phyloP scores from a whole-genome alignment of 2,329 filamentous ascomycete genomes.

The Alternaria panax region DNA sequence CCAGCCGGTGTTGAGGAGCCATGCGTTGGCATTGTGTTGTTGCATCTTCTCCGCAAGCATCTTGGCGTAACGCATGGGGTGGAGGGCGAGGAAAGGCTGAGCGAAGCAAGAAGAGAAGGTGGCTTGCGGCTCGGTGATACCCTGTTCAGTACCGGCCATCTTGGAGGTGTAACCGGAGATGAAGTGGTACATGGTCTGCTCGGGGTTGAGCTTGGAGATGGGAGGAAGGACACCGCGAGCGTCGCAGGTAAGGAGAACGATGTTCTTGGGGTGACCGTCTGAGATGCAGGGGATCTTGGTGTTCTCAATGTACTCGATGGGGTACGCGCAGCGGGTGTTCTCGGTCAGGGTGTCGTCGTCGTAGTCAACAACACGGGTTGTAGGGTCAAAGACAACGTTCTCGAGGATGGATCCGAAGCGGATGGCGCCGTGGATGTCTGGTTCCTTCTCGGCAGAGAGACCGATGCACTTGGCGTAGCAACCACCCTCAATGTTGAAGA shows the following conservation, averaged over 20 bases:
- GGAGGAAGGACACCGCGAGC: slow-evolving; percentile 96
- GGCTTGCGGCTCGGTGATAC: slow-evolving; percentile 94
- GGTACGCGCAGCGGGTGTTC: slow-evolving; percentile 98
- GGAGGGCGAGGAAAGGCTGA: slow-evolving; percentile 96
- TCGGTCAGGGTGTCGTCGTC: slow-evolving; percentile 94
- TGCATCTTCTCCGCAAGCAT: slow-evolving; percentile 99
- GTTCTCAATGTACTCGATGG: slow-evolving; percentile 98
- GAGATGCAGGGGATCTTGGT: slow-evolving; percentile 98
- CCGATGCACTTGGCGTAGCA: slow-evolving; percentile 99
- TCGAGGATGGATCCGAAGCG: slow-evolving; percentile 96
- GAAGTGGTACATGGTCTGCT: slow-evolving; percentile 99
- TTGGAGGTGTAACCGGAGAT: slow-evolving; percentile 99
- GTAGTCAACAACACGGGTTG: slow-evolving; percentile 90
- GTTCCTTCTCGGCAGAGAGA: slow-evolving; percentile 97
- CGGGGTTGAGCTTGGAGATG: slow-evolving; percentile 93
- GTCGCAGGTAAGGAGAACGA: slow-evolving; percentile 97
- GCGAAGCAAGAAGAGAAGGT: slow-evolving; percentile 99
- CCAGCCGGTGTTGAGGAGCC: slow-evolving; percentile 98
- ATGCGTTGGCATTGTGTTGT: slow-evolving; percentile 92
- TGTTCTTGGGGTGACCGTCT: slow-evolving; percentile 89
- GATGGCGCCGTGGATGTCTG: slow-evolving; percentile 96
- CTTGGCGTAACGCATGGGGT: slow-evolving; percentile 98
- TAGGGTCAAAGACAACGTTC: slow-evolving; percentile 97
- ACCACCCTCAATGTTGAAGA: slow-evolving; percentile 99
- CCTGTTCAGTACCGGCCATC: slow-evolving; percentile 99